A percentile compares a stretch with the other conserved stretches of the same genome.
Evolutionary conservation across 352 stramenopile species (phyloP).

Genomic region (Phytophthora ohioensis): DNA sequence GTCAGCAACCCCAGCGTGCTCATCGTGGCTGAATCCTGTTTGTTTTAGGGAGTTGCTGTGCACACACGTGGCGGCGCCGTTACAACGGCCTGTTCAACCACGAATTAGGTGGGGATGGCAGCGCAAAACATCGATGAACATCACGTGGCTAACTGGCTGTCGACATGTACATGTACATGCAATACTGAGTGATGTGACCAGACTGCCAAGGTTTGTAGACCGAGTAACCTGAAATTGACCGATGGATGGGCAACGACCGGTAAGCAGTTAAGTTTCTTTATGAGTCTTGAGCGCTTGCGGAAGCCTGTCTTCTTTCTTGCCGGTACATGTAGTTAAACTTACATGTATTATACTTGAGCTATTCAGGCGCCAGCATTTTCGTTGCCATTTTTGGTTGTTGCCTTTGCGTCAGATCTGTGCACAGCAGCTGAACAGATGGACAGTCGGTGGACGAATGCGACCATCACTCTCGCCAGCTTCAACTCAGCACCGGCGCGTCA

Average conservation of each 20-base stretch:
- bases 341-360: no score
- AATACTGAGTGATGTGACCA: background rate
- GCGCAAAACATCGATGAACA: background rate
- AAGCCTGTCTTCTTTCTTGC: no score
- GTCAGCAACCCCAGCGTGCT: background rate
- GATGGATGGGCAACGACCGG: no score
- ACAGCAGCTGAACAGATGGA: slow-evolving; percentile 12
- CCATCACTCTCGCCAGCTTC: slow-evolving; percentile 25
- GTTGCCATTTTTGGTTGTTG: background rate
- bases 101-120: background rate
- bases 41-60: background rate
- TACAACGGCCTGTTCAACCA: background rate
- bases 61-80: background rate
- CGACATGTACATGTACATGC: background rate
- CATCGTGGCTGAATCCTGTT: slow-evolving; percentile 1
- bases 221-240: no score
- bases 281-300: background rate
- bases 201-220: background rate
- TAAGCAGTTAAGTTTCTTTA: background rate
- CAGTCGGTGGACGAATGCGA: slow-evolving; percentile 7
- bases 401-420: background rate
- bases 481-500: slow-evolving; percentile 9
- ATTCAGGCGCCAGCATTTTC: background rate
- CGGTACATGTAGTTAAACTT: no score
- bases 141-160: background rate